Evolutionary conservation across 768 basidiomycete species (phyloP).

Genomic region (Hericium coralloides): DNA sequence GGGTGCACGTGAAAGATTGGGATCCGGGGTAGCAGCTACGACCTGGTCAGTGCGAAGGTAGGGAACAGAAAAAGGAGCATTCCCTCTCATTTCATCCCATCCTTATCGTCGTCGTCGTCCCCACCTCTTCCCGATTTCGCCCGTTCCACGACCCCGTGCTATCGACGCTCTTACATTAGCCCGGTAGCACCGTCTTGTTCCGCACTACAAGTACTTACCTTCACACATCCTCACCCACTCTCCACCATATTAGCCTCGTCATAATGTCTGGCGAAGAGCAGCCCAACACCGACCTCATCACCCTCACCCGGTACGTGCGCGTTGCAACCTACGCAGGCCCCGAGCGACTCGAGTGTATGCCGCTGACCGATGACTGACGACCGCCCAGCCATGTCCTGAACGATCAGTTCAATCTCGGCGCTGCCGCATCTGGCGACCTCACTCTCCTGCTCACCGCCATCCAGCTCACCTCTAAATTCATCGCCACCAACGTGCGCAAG

Average conservation of each 20-base stretch:
- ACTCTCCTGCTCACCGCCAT: slow-evolving; percentile 93
- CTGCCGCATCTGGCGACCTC: slow-evolving; percentile 84
- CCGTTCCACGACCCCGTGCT: slow-evolving; percentile 3
- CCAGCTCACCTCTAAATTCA: slow-evolving; percentile 94
- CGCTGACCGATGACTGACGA: background rate
- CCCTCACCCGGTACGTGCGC: slow-evolving; percentile 70
- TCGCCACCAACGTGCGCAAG: slow-evolving; percentile 95
- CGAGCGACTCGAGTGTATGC: background rate
- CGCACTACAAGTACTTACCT: background rate
- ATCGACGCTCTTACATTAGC: background rate
- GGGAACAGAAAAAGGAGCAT: background rate
- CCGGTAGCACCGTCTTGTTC: slow-evolving; percentile 1
- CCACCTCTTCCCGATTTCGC: background rate
- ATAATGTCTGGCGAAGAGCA: slow-evolving; percentile 36
- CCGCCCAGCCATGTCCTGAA: slow-evolving; percentile 69
- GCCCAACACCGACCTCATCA: slow-evolving; percentile 83
- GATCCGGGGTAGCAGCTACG: too few species aligned
- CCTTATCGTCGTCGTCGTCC: too few species aligned
- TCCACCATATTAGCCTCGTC: slow-evolving; percentile 3
- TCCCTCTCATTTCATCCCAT: background rate
- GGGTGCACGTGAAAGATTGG: background rate
- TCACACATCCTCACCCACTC: slow-evolving; percentile 4
- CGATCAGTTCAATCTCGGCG: slow-evolving; percentile 77
- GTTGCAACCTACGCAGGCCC: background rate
- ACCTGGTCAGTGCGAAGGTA: too few species aligned